Evolutionary conservation across 148 eudicot genomes (phyloP), one percentile per base, ranked within the genome.

Genomic region (Selenicereus undatus): DNA sequence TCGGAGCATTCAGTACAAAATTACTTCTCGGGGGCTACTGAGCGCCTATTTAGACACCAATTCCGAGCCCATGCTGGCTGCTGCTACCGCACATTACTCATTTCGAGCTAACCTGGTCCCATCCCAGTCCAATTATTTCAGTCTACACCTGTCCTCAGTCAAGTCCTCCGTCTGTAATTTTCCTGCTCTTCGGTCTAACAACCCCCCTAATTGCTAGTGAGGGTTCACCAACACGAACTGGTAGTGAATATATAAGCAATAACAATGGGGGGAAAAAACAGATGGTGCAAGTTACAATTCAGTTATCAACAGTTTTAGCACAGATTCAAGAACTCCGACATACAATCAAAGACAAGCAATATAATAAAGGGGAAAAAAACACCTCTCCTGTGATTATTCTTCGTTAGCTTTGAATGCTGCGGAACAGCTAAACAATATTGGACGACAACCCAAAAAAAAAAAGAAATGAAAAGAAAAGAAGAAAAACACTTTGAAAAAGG

Each of bases 361-460:
- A 48, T 48, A 6, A n/a, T n/a, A 3, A 56, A 1, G 4, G 21
- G 0, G 0, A 56, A 5, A 56, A 27, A 29, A 64, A 11, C 30
- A 60, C 26, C 8, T 62, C 21, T 56, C 71, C 48, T 56, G 9
- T 21, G 58, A 27, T 58, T 73, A 43, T 74, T 74, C 30, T 24
- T n/a, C 21, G 7, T 48, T 45, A 16, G 13, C 42, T 45, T 24
- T 66, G 56, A 42, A n/a, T 21, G 29, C 64, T 24, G 52, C 35
- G 24, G 39, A 58, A 39, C 62, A 72, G 60, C 0, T 10, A 16
- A 79, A 69, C 50, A 71, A 79, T 71, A 79, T 71, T 39, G 27
- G 71, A 32, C 21, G 32, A 43, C 20, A 29, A 54, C 45, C 29
- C 8, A 10, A 32, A 39, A 76, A 1, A 80, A 76, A 70, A 75